These are phyloP conservation scores for Kwoniella sp. DNA, from an alignment of 768 basidiomycete species.

Conservation along the genomic window DNA sequence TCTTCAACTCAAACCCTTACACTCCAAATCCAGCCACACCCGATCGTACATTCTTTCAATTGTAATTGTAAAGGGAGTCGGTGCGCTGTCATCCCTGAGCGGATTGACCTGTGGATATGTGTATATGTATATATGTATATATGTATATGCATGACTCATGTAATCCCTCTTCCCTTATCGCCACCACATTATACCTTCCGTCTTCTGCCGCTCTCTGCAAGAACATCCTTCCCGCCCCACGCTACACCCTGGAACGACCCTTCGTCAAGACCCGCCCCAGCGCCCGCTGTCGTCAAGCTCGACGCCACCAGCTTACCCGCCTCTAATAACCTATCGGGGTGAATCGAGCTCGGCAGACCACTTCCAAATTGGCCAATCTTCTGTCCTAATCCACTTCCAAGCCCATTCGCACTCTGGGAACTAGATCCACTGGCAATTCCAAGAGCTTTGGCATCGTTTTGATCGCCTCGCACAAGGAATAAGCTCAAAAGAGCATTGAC, in stretches of 20 bases:
- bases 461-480: conserved; percentile 46
- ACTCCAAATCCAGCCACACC: no score
- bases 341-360: conserved; percentile 8
- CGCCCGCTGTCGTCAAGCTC: not conserved
- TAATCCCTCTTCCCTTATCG: not conserved
- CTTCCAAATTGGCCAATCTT: conserved; percentile 7
- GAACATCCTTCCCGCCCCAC: conserved; percentile 24
- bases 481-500: conserved; percentile 50
- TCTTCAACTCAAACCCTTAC: no score
- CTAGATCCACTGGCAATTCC: not conserved
- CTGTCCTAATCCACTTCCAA: not conserved
- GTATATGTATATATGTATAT: no score
- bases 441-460: conserved; percentile 2
- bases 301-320: conserved; percentile 4
- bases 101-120: no score
- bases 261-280: conserved; percentile 1
- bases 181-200: conserved; percentile 12
- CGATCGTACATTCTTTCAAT: no score
- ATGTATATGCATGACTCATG: not conserved
- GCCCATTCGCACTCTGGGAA: not conserved
- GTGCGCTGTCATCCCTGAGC: no score
- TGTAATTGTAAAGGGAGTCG: no score
- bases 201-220: conserved; percentile 20
- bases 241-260: conserved; percentile 1
- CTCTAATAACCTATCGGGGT: conserved; percentile 4